phyloP scores from a whole-genome alignment of 2,329 filamentous ascomycete genomes.

The Endocalyx cinctus region DNA sequence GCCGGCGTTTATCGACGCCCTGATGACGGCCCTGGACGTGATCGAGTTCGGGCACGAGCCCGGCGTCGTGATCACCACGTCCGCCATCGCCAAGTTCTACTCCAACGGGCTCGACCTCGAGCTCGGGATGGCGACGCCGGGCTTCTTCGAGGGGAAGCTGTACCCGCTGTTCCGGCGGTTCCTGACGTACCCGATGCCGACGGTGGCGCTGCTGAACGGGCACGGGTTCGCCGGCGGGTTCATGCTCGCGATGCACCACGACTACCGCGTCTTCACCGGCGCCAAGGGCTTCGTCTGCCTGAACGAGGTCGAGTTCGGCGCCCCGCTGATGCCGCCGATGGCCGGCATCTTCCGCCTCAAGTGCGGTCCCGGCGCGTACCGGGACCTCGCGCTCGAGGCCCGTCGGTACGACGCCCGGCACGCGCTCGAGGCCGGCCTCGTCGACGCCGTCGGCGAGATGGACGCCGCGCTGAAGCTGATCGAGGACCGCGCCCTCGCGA shows the following conservation, averaged over 20 bases:
- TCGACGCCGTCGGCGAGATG: slow-evolving; percentile 55
- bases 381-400: slow-evolving; percentile 68
- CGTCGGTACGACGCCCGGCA: slow-evolving; percentile 59
- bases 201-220: slow-evolving; percentile 72
- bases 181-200: slow-evolving; percentile 75
- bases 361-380: slow-evolving; percentile 50
- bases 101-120: slow-evolving; percentile 77
- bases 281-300: slow-evolving; percentile 69
- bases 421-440: slow-evolving; percentile 61
- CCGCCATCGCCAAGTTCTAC: slow-evolving; percentile 73
- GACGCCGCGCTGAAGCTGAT: slow-evolving; percentile 60
- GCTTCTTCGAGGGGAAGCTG: slow-evolving; percentile 57
- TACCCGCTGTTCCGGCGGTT: slow-evolving; percentile 63
- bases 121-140: slow-evolving; percentile 54
- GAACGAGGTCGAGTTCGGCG: slow-evolving; percentile 78
- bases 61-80: slow-evolving; percentile 77
- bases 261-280: slow-evolving; percentile 72
- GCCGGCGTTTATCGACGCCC: slow-evolving; percentile 60
- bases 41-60: slow-evolving; percentile 62
- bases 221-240: slow-evolving; percentile 80
- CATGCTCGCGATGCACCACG: slow-evolving; percentile 77
- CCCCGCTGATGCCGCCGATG: slow-evolving; percentile 71
- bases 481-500: slow-evolving; percentile 50
- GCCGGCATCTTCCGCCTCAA: slow-evolving; percentile 70
- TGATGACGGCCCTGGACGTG: slow-evolving; percentile 69